Percentiles rank a stretch among this genome's conserved stretches.
Evolutionary conservation across 768 basidiomycete genomes (phyloP).

Genomic region (Leccinum uliginosum): DNA sequence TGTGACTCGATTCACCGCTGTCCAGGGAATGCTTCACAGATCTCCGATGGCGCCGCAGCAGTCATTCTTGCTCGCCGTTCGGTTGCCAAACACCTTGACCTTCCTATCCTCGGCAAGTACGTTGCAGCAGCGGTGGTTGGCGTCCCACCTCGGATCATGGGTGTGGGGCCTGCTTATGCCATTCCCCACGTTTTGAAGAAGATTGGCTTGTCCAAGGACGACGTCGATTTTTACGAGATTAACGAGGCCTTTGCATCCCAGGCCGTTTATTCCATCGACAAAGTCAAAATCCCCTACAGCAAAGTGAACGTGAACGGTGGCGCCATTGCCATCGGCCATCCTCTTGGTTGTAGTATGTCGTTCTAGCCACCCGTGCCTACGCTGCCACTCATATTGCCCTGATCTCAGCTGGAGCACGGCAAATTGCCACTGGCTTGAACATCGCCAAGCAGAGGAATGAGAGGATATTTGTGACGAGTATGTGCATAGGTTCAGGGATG

Average conservation of each 20-base stretch:
- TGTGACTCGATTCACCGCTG: slow-evolving; percentile 1
- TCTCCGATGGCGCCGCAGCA: slow-evolving; percentile 91
- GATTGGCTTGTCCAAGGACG: slow-evolving; percentile 58
- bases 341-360: slow-evolving; percentile 77
- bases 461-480: slow-evolving; percentile 81
- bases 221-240: slow-evolving; percentile 89
- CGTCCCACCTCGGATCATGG: slow-evolving; percentile 87
- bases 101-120: slow-evolving; percentile 87
- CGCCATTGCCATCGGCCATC: slow-evolving; percentile 87
- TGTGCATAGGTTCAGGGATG: slow-evolving; percentile 92
- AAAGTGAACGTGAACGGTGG: slow-evolving; percentile 89
- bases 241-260: slow-evolving; percentile 89
- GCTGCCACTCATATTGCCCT: slow-evolving; percentile 2
- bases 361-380: slow-evolving; percentile 5
- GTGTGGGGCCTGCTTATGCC: slow-evolving; percentile 86
- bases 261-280: slow-evolving; percentile 68
- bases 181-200: slow-evolving; percentile 72
- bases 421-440: slow-evolving; percentile 80
- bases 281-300: slow-evolving; percentile 62
- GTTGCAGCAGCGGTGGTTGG: slow-evolving; percentile 67
- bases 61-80: slow-evolving; percentile 80
- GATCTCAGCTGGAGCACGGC: slow-evolving; percentile 69
- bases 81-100: slow-evolving; percentile 73
- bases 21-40: slow-evolving; percentile 76
- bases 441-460: slow-evolving; percentile 73